Evolutionary conservation across 2,329 filamentous ascomycete genomes (phyloP).

Genomic region (Aureobasidium melanogenum): DNA sequence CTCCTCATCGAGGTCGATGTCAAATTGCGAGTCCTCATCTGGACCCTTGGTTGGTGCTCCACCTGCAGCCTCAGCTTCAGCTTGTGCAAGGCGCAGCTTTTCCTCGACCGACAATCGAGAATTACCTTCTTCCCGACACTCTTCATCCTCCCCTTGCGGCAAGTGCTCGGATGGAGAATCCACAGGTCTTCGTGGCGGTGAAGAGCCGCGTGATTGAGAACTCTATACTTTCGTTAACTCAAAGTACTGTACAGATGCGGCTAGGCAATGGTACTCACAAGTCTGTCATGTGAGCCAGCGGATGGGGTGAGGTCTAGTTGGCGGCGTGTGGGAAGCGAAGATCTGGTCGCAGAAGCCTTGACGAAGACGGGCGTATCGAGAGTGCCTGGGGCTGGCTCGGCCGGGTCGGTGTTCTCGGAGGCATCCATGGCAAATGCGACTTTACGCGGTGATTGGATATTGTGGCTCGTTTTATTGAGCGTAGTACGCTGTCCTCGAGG

Average conservation of each 20-base stretch:
- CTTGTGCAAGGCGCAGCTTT: conserved; percentile 36
- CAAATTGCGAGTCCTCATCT: conserved; percentile 20
- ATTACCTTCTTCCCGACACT: conserved; percentile 22
- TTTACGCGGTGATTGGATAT: conserved; percentile 13
- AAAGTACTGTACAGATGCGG: conserved; percentile 12
- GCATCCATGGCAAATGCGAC: conserved; percentile 24
- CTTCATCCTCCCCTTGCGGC: conserved; percentile 18
- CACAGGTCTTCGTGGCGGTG: conserved; percentile 19
- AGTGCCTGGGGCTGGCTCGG: conserved; percentile 12
- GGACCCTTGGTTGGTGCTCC: conserved; percentile 15
- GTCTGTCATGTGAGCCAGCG: conserved; percentile 7
- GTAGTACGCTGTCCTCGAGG: conserved; percentile 22
- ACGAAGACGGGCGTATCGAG: conserved; percentile 23
- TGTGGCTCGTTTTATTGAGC: conserved; percentile 16
- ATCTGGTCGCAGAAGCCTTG: not conserved
- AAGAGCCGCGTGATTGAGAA: conserved; percentile 12
- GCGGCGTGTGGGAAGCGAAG: not conserved
- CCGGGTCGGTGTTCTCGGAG: conserved; percentile 3
- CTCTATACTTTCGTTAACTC: conserved; percentile 20
- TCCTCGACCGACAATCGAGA: conserved; percentile 31
- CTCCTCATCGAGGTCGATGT: conserved; percentile 43
- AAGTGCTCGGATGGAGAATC: conserved; percentile 18
- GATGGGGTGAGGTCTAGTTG: not conserved
- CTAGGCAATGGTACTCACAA: conserved; percentile 12
- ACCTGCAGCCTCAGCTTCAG: conserved; percentile 36